These are phyloP conservation scores for Geotrichum candidum DNA, from an alignment of 1,139 yeast genomes.

Conservation along the genomic window DNA sequence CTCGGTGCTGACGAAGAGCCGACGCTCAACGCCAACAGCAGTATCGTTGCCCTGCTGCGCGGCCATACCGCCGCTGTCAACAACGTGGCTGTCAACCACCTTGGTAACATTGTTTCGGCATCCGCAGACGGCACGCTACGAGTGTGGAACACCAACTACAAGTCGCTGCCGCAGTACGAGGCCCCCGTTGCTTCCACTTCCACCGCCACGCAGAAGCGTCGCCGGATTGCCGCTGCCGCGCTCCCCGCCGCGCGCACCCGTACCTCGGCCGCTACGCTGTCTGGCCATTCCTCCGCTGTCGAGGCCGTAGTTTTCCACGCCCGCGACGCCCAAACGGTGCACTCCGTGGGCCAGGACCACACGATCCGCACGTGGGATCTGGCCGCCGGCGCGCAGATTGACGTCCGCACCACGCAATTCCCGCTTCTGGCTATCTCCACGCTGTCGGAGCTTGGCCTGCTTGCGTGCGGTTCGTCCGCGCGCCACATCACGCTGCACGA, in stretches of 20 bases:
- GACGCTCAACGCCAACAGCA: constrained; percentile 32
- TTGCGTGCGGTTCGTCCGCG: constrained; percentile 92
- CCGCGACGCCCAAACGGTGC: constrained; percentile 68
- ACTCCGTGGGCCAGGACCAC: constrained; percentile 94
- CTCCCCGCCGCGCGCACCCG: constrained; percentile 66
- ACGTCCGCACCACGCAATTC: constrained; percentile 83
- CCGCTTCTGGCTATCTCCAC: constrained; percentile 72
- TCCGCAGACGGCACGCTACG: constrained; percentile 78
- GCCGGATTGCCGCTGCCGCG: constrained; percentile 63
- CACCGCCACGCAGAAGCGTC: constrained; percentile 82
- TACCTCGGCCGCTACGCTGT: constrained; percentile 70
- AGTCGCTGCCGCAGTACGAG: constrained; percentile 74
- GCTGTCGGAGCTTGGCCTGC: constrained; percentile 50
- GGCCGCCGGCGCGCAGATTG: constrained; percentile 74
- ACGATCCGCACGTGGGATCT: constrained; percentile 94
- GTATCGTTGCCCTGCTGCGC: constrained; percentile 70
- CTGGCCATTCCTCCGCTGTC: constrained; percentile 68
- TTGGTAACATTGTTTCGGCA: constrained; percentile 66
- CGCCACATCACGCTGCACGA: constrained; percentile 92
- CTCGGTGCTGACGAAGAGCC: constrained; percentile 39
- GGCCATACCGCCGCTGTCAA: constrained; percentile 89
- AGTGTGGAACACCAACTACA: constrained; percentile 80
- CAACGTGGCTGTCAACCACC: constrained; percentile 54
- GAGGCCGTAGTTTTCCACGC: constrained; percentile 75
- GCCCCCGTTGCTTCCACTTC: constrained; percentile 40